phyloP scores from a whole-genome alignment of 2,329 filamentous ascomycete genomes.

The Aaosphaeria arxii region DNA sequence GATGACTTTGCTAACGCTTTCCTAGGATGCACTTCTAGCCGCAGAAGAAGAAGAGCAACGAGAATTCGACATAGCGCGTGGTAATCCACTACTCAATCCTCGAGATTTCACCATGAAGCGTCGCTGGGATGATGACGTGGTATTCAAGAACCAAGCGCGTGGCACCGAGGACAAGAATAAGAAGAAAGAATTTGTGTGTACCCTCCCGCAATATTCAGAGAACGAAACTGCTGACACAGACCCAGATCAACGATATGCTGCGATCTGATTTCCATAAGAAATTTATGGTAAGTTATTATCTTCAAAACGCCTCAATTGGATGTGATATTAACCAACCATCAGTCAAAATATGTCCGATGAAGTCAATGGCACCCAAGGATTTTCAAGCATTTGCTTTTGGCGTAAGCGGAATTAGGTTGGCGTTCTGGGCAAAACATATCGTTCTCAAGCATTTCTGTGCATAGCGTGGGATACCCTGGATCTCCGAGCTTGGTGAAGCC shows the following conservation, averaged over 20 bases:
- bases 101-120: conserved; percentile 90
- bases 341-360: conserved; percentile 40
- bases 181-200: conserved; percentile 78
- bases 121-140: conserved; percentile 95
- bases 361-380: conserved; percentile 5
- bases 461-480: conserved; percentile 24
- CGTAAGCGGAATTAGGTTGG: conserved; percentile 11
- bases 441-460: conserved; percentile 9
- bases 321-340: neutral
- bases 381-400: conserved; percentile 17
- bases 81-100: conserved; percentile 85
- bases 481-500: conserved; percentile 9
- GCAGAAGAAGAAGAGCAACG: conserved; percentile 78
- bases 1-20: neutral
- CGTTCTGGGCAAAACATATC: conserved; percentile 4
- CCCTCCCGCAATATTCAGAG: no score
- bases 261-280: conserved; percentile 96
- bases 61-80: conserved; percentile 84
- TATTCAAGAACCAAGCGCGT: conserved; percentile 97
- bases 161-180: conserved; percentile 89
- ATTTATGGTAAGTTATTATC: conserved; percentile 68
- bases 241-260: conserved; percentile 75
- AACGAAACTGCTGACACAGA: no score
- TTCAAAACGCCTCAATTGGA: neutral
- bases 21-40: conserved; percentile 72